Base-by-base conservation (phyloP, 768 basidiomycete species). In the Rhodotorula kratochvilovae region DNA sequence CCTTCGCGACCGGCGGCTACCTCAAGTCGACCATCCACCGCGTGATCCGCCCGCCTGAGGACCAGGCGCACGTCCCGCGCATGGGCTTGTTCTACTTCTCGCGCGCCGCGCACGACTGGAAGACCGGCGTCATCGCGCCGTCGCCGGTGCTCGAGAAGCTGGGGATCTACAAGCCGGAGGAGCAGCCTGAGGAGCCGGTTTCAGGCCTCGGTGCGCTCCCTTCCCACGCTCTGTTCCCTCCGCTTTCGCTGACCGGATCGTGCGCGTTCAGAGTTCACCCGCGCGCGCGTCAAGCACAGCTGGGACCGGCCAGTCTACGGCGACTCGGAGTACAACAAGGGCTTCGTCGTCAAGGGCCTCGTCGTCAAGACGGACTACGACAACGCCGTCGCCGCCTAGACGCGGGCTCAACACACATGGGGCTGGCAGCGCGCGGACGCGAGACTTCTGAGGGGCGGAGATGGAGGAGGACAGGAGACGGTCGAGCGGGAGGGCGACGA, bases 1-100 rank as follows among this genome's bases (percentile, higher is more conserved):
- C 71, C 46, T 78, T 79, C 59, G 74, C 78, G 66, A 81, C 79
- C 54, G 79, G 76, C 66, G 77, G 77, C 15, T 81, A 78, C 50
- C 72, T 81, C 75, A 81, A 80, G 53, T 70, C 67, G 19, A 70
- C 72, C 1, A 66, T 77, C 33, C 68, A 70, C 53, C 68, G 68
- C n/a, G 68, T 70, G 15, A 23, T 70, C 2, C 57, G 63, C 12
- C 68, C 68, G 11, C 63, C 68, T 2, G 63, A 70, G 29, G 68
- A 64, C 27, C 68, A 70, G 12, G 39, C 42, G 17, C 33, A 33
- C 5, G 57, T 64, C 5, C 57, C 10, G 7, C 57, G 68, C 2
- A 16, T 60, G 17, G 68, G 68, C 25, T 61, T 68, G 16, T 68
- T 68, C 61, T 68, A 68, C 67, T 68, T 68, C 25, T 56, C 55